Conservation (phyloP, 148 eudicot species). For the Tetragonia tetragonoides region DNA sequence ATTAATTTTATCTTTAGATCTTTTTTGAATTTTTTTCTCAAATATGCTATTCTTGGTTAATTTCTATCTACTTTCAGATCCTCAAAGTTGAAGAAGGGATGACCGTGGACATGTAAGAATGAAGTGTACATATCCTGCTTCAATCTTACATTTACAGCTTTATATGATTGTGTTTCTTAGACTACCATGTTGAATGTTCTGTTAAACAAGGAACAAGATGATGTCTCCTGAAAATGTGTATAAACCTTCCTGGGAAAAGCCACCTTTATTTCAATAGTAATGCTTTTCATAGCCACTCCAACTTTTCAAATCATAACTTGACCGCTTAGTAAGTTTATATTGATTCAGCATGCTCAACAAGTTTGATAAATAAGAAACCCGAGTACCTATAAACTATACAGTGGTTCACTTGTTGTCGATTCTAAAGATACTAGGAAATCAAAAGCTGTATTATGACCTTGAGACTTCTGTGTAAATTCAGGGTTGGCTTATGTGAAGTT, state of each 20-base stretch:
- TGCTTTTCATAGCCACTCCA: background rate
- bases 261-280: background rate
- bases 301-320: background rate
- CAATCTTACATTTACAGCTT: background rate
- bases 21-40: conserved; percentile 4
- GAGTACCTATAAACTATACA: background rate
- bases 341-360: background rate
- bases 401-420: background rate
- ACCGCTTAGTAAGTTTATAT: background rate
- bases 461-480: background rate
- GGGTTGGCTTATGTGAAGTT: background rate
- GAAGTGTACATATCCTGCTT: conserved; percentile 17
- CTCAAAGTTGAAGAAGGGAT: conserved; percentile 96
- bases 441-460: background rate
- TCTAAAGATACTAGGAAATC: background rate
- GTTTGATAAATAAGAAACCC: background rate
- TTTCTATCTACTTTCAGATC: conserved; percentile 45
- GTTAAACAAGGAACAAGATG: background rate
- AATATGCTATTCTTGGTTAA: conserved; percentile 1
- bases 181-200: background rate
- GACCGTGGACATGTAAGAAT: conserved; percentile 88
- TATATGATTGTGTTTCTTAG: background rate
- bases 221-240: background rate
- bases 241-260: background rate
- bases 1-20: conserved; percentile 5